phyloP scores from a whole-genome alignment of 331 rosid species.

The Ulmus americana region DNA sequence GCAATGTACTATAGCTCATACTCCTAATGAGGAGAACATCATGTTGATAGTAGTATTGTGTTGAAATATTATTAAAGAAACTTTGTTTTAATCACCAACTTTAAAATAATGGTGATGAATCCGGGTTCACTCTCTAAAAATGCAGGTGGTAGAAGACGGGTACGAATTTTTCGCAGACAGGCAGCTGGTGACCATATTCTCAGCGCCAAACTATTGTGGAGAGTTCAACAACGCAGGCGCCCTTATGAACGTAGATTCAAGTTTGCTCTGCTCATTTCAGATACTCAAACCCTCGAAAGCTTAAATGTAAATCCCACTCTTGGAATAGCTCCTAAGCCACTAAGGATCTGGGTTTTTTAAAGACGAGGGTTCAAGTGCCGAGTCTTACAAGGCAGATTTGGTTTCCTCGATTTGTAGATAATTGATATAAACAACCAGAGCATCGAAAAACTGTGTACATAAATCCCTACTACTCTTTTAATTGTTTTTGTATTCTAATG shows the following conservation, averaged over 20 bases:
- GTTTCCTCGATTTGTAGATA: not conserved
- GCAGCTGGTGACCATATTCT: constrained; percentile 53
- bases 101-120: too few relatives aligned
- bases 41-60: too few relatives aligned
- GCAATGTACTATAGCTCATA: too few relatives aligned
- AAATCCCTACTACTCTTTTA: not conserved
- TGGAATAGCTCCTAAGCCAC: constrained; percentile 2
- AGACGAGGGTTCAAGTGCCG: not conserved
- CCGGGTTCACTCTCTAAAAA: not conserved
- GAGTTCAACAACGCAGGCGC: constrained; percentile 70
- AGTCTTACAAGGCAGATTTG: not conserved
- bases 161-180: constrained; percentile 64
- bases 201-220: constrained; percentile 67
- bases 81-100: too few relatives aligned
- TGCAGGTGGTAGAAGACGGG: constrained; percentile 65
- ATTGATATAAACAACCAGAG: constrained; percentile 1
- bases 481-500: not conserved
- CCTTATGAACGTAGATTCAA: constrained; percentile 49
- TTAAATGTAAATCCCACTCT: constrained; percentile 14
- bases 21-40: too few relatives aligned
- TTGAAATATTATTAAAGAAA: too few relatives aligned
- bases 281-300: constrained; percentile 47
- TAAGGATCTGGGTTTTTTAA: too few relatives aligned
- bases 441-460: constrained; percentile 4
- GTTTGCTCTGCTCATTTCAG: constrained; percentile 63